Percentiles rank a stretch among this genome's conserved stretches.
Evolutionary conservation across 768 basidiomycete genomes (phyloP).

Genomic region (Auricularia auricula-judae): DNA sequence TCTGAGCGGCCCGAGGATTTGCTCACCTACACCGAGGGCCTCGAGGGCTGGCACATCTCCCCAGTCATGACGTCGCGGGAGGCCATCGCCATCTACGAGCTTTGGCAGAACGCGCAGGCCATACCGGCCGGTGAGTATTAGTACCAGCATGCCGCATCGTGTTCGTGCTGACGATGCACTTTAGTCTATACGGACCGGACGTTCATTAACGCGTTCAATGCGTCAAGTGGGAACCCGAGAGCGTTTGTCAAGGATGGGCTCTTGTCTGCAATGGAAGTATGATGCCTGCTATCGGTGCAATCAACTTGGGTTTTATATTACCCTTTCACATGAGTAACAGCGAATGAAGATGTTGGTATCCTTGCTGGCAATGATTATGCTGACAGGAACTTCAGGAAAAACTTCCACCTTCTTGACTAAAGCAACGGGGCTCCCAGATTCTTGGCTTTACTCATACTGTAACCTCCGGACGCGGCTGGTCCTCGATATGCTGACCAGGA

Average conservation of each 20-base stretch:
- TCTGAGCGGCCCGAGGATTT: constrained; percentile 40
- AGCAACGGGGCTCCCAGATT: no score
- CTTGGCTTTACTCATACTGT: no score
- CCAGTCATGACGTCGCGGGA: constrained; percentile 51
- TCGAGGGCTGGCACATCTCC: constrained; percentile 40
- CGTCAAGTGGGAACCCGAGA: neutral
- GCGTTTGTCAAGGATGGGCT: neutral
- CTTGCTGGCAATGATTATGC: no score
- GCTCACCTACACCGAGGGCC: constrained; percentile 41
- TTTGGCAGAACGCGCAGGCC: constrained; percentile 58
- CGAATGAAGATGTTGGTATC: no score
- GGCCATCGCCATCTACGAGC: constrained; percentile 62
- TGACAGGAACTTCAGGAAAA: no score
- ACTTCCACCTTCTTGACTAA: no score
- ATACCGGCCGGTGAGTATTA: constrained; percentile 36
- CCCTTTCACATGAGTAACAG: no score
- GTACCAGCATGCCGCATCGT: no score
- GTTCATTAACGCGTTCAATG: neutral
- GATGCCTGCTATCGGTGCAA: neutral
- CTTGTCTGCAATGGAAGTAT: neutral
- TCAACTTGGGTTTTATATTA: no score
- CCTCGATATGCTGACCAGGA: no score
- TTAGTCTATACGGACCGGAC: neutral
- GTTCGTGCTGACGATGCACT: neutral
- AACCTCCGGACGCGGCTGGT: no score